Evolutionary conservation across 1,284 basidiomycete genomes (phyloP).

Genomic region (Trametes sp.): DNA sequence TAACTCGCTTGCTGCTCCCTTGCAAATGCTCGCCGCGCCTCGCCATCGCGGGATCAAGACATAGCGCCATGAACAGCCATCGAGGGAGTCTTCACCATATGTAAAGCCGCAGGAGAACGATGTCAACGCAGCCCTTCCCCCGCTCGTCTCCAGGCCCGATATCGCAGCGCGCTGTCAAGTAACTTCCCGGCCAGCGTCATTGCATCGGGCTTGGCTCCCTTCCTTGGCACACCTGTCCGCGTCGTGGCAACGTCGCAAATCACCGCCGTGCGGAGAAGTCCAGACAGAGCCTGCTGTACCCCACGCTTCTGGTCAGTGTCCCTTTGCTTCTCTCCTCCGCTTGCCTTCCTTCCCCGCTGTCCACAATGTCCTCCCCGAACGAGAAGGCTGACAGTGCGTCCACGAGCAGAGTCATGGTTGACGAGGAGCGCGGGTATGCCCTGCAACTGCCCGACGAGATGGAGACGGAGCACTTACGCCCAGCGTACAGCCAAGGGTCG

Average conservation of each 20-base stretch:
- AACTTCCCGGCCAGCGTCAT: slow-evolving; percentile 1
- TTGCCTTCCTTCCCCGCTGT: not conserved
- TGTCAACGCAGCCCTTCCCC: not conserved
- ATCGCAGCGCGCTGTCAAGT: too few species aligned
- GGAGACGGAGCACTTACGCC: slow-evolving; percentile 15
- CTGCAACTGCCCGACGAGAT: slow-evolving; percentile 14
- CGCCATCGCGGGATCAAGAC: not conserved
- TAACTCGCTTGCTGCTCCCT: not conserved
- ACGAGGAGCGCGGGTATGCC: slow-evolving; percentile 29
- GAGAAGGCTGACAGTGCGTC: slow-evolving; percentile 19
- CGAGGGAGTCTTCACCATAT: not conserved
- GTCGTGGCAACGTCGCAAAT: slow-evolving; percentile 9
- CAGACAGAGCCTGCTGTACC: slow-evolving; percentile 1
- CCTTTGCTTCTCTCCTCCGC: not conserved
- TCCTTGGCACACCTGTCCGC: slow-evolving; percentile 13
- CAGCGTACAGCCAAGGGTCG: slow-evolving; percentile 2
- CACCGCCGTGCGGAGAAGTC: slow-evolving; percentile 2
- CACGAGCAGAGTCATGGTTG: slow-evolving; percentile 20
- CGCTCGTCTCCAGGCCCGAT: slow-evolving; percentile 3
- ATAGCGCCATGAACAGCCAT: not conserved
- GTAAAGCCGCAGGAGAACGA: not conserved
- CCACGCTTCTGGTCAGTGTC: slow-evolving; percentile 25
- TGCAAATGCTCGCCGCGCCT: not conserved
- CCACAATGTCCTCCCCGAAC: slow-evolving; percentile 2
- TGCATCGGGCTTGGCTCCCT: slow-evolving; percentile 4